phyloP scores from a whole-genome alignment of 257 asterid species.

The Paraleonurus japonicus region DNA sequence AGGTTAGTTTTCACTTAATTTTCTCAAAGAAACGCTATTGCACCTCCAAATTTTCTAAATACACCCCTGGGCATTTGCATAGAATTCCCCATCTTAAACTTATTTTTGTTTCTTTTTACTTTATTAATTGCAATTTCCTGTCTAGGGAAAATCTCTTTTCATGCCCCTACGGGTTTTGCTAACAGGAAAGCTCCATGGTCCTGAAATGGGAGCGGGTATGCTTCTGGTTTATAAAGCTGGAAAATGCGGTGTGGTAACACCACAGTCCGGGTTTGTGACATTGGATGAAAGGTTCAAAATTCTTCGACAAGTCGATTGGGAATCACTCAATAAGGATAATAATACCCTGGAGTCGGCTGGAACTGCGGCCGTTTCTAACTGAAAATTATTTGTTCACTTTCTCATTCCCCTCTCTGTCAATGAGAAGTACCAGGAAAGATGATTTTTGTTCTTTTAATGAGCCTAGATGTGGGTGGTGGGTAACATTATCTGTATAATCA shows the following conservation, averaged over 20 bases:
- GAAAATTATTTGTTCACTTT: not conserved
- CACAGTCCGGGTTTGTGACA: constrained; percentile 50
- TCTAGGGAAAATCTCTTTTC: constrained; percentile 92
- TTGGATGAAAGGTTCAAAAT: constrained; percentile 64
- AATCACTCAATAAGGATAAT: constrained; percentile 44
- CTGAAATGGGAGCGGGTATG: constrained; percentile 76
- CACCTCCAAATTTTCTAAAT: not conserved
- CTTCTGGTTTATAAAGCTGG: constrained; percentile 74
- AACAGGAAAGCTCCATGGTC: constrained; percentile 94
- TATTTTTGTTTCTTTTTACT: not conserved
- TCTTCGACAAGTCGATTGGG: constrained; percentile 69
- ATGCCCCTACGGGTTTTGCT: constrained; percentile 89
- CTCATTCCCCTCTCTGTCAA: not conserved
- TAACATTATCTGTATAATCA: not conserved
- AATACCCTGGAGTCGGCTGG: constrained; percentile 40
- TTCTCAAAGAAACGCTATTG: not conserved
- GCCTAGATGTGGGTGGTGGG: not conserved
- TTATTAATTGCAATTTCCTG: not conserved
- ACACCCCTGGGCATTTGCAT: not conserved
- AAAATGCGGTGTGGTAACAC: constrained; percentile 44
- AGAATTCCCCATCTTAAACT: not conserved
- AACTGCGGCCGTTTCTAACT: constrained; percentile 29
- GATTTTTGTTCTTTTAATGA: not conserved
- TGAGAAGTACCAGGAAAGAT: not conserved
- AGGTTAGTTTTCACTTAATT: constrained; percentile 53